phyloP scores from a whole-genome alignment of 2,329 filamentous ascomycete genomes.

The Aspergillus novofumigatus region DNA sequence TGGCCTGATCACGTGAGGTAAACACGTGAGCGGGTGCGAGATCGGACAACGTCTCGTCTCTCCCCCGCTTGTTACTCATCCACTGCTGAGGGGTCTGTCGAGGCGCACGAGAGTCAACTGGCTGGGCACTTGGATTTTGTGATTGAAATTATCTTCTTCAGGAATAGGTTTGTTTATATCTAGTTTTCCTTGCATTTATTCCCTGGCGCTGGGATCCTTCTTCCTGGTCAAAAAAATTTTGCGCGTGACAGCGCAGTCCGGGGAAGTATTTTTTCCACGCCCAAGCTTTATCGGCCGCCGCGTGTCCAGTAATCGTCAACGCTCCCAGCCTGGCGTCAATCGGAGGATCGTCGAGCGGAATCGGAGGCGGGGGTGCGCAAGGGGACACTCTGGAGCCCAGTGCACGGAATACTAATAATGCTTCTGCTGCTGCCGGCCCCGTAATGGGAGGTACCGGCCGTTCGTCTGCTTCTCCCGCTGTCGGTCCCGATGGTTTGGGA shows the following conservation, averaged over 20 bases:
- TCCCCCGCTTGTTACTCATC: slow-evolving; percentile 12
- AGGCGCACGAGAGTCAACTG: background rate
- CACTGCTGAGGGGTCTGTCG: slow-evolving; percentile 5
- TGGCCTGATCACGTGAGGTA: slow-evolving; percentile 4
- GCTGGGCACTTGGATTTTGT: background rate
- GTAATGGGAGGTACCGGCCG: slow-evolving; percentile 35
- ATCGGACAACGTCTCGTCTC: slow-evolving; percentile 17
- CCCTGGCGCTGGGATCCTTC: background rate
- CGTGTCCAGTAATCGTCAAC: slow-evolving; percentile 7
- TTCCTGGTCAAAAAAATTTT: background rate
- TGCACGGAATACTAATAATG: slow-evolving; percentile 27
- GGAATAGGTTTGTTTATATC: background rate
- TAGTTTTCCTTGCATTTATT: slow-evolving; percentile 1
- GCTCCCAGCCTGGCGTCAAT: slow-evolving; percentile 36
- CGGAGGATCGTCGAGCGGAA: slow-evolving; percentile 28
- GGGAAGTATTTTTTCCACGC: slow-evolving; percentile 8
- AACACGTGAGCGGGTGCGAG: slow-evolving; percentile 17
- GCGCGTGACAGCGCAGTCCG: background rate
- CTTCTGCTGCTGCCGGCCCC: slow-evolving; percentile 32
- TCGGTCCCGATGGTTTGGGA: slow-evolving; percentile 25
- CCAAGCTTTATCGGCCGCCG: slow-evolving; percentile 12
- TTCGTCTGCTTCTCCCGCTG: slow-evolving; percentile 19
- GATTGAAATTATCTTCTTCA: background rate
- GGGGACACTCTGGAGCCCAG: slow-evolving; percentile 21
- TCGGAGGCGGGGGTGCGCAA: slow-evolving; percentile 33